These are phyloP conservation scores for Eucalyptus paniculata DNA, from an alignment of 345 rosid species.

Conservation along the genomic window DNA sequence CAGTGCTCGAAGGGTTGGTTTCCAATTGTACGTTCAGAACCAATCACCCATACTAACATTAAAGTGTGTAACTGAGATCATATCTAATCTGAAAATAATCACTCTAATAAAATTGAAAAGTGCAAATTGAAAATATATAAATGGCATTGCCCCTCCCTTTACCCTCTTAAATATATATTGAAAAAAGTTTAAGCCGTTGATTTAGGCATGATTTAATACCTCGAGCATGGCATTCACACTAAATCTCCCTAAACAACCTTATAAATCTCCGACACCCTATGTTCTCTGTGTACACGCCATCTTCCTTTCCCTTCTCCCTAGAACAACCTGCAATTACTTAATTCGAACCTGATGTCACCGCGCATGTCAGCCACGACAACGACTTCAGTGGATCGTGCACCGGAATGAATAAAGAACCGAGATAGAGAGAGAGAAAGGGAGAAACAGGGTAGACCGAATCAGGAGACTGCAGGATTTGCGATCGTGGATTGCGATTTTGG, in stretches of 20 bases:
- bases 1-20: fast-evolving
- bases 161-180: too few species aligned
- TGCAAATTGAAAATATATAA: not conserved
- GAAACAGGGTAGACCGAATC: not conserved
- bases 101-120: not conserved
- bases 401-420: not conserved
- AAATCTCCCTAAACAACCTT: not conserved
- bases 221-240: not conserved
- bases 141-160: too few species aligned
- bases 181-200: too few species aligned
- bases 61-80: too few species aligned
- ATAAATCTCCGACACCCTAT: not conserved
- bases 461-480: not conserved
- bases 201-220: not conserved
- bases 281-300: not conserved
- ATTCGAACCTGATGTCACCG: not conserved
- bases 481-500: not conserved
- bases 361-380: not conserved
- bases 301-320: not conserved
- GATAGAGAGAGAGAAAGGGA: not conserved
- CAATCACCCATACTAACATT: not conserved
- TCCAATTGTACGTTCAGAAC: too few species aligned
- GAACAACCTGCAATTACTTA: not conserved
- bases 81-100: not conserved
- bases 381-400: not conserved